Evolutionary conservation across 1,284 basidiomycete species (phyloP), one percentile per base, ranked within the genome.

Genomic region (Papiliotrema flavescens): DNA sequence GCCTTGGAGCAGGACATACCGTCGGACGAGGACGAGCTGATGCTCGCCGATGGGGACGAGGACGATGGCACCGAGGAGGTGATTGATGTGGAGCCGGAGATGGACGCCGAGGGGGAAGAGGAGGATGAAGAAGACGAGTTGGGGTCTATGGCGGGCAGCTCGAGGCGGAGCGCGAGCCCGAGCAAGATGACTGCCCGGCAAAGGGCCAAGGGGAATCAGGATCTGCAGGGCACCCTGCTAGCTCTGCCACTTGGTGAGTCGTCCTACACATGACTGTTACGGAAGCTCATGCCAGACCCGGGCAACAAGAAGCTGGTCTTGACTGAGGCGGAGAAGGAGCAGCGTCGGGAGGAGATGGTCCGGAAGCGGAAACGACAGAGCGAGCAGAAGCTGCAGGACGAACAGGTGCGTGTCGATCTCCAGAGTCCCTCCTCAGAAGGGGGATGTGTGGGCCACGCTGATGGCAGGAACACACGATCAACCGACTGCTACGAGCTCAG

Each of bases 331-430:
- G 91, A 94, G 73, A 79, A 90, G 1, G 85, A 88, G 0, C 79
- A 93, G 17, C 83, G 87, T 47, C 80, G 88, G 28, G 89, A 91
- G 70, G 91, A 95, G 76, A 90, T 86, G 0, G 89, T 90, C 0
- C 80, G 90, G 32, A 88, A 91, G 70, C 81, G 91, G 44, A 88
- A 85, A 66, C 88, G 93, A 63, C 79, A 93, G 57, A 86, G 84
- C 19, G 91, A 93, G 74, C 92, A 93, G 80, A 90, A 89, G 73
- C 79, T 92, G 20, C 89, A 94, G 70, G 91, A 95, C 65, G 91
- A 95, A 73, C 94, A 94, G 83, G 90, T 86, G 55, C 40, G 76
- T 70, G 41, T 24, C 4, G 11, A 11, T 32, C 28, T 11, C 11
- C 28, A 5, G 5, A 11, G 28, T 11, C 6, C 11, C 6, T 32